These are phyloP conservation scores for Cairneyella variabilis DNA, from an alignment of 495 filamentous ascomycete species.

Conservation along the genomic window DNA sequence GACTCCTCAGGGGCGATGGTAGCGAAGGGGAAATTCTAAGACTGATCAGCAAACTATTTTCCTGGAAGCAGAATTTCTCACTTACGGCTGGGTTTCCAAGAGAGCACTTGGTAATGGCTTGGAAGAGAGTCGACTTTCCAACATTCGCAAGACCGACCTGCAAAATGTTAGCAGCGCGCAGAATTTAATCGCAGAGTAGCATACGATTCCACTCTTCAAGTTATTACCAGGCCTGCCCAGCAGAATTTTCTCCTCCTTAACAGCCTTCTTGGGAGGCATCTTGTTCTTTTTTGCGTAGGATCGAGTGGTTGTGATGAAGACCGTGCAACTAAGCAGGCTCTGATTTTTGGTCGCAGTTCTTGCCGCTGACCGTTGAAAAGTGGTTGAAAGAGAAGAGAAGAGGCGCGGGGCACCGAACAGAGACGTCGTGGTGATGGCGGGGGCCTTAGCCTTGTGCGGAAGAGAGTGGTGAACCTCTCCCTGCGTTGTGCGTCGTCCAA, in stretches of 20 bases:
- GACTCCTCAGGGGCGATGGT: constrained; percentile 99
- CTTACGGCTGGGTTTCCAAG: constrained; percentile 94
- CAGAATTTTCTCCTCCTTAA: constrained; percentile 71
- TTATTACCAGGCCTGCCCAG: constrained; percentile 96
- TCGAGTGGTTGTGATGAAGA: constrained; percentile 20
- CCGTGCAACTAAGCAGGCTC: constrained; percentile 30
- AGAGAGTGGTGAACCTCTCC: constrained; percentile 21
- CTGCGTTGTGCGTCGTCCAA: constrained; percentile 14
- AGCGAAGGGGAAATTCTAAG: constrained; percentile 94
- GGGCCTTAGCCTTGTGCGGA: constrained; percentile 23
- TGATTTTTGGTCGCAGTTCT: constrained; percentile 49
- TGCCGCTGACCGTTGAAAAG: constrained; percentile 49
- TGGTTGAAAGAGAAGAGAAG: constrained; percentile 51
- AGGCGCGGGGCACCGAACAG: constrained; percentile 35
- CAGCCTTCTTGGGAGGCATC: constrained; percentile 75
- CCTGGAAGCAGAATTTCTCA: neutral
- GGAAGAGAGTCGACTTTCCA: constrained; percentile 98
- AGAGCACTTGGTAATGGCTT: constrained; percentile 96
- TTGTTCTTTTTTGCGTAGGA: constrained; percentile 42
- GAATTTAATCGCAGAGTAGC: constrained; percentile 34
- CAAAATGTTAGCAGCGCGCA: constrained; percentile 17
- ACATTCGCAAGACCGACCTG: constrained; percentile 99
- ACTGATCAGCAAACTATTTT: constrained; percentile 2
- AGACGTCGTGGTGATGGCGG: constrained; percentile 45
- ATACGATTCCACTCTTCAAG: constrained; percentile 99